Base-by-base conservation (phyloP, 768 basidiomycete genomes). In the Boletus coccyginus region DNA sequence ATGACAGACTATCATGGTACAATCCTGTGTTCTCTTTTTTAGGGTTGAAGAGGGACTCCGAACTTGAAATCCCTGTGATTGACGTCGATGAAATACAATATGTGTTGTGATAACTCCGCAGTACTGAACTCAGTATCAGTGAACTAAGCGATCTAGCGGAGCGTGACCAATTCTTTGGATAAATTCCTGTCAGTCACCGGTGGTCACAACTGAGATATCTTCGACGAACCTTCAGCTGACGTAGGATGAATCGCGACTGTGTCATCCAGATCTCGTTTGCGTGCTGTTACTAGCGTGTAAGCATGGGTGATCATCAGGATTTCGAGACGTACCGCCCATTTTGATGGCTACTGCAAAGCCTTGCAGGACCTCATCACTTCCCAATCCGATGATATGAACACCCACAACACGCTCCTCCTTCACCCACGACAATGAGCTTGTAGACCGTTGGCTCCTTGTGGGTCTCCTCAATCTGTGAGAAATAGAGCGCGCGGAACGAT, bases 261-360 rank as follows among this genome's bases (percentile, higher is more conserved):
- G 63, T 91, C 83, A 64, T 94, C 94, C 48, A 96, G 71, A 64
- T 96, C 89, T 65, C 80, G 71, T 75, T 94, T 94, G 24, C 80
- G 82, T 6, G 92, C 92, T 75, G 32, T 24, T 45, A n/a, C 17
- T 16, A 41, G 33, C 3, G 10, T 21, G 31, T 72, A 13, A 66
- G 57, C 8, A 9, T 27, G n/a, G 21, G 47, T 16, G 24, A 35
- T 35, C 16, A 7, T 19, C 14, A 13, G 8, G 2, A 24, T 39
- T 41, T 50, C 8, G 10, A 35, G 11, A 72, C 79, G 12, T 63
- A 82, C 79, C 81, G 21, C 90, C 90, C 96, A 98, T 96, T 78
- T 98, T 98, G 64, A 99, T 79, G 13, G 97, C 97, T n/a, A 98
- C 93, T 3, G 77, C 92, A 73, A 97, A 98, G 60, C 96, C 96